phyloP scores from a whole-genome alignment of 208 protist species.

The Trypanosoma platydactyli region DNA sequence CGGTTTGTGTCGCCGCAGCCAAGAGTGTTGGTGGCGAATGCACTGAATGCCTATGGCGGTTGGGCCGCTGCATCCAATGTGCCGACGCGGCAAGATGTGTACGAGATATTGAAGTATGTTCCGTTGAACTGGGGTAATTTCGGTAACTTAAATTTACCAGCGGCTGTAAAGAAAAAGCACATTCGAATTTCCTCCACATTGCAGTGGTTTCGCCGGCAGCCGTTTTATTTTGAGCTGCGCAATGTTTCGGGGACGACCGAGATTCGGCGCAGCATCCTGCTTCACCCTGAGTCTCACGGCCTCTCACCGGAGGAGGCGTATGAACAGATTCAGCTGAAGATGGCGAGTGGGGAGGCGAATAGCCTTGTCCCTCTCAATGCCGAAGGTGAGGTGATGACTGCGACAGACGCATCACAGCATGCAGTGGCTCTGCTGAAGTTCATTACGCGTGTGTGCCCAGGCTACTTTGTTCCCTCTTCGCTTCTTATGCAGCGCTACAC shows the following conservation, averaged over 20 bases:
- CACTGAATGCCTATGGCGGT: conserved; percentile 69
- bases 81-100: conserved; percentile 73
- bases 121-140: conserved; percentile 83
- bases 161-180: conserved; percentile 50
- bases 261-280: conserved; percentile 68
- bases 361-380: conserved; percentile 45
- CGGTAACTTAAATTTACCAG: conserved; percentile 59
- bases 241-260: conserved; percentile 64
- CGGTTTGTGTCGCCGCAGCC: conserved; percentile 44
- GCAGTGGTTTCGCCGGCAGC: conserved; percentile 83
- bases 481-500: conserved; percentile 78
- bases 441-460: conserved; percentile 67
- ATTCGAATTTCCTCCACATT: conserved; percentile 57
- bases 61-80: conserved; percentile 50
- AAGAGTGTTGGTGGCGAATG: conserved; percentile 26
- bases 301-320: conserved; percentile 61
- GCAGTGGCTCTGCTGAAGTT: conserved; percentile 45
- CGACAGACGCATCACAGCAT: conserved; percentile 24
- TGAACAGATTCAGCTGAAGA: conserved; percentile 50
- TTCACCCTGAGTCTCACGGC: conserved; percentile 82
- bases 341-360: conserved; percentile 67
- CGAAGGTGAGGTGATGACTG: conserved; percentile 35
- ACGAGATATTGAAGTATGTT: conserved; percentile 82
- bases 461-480: conserved; percentile 69
- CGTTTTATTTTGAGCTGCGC: conserved; percentile 85